Percentiles rank a stretch among this genome's conserved stretches.
These are phyloP conservation scores for Yarrowia sp. DNA, from an alignment of 805 yeast species.

Conservation along the genomic window DNA sequence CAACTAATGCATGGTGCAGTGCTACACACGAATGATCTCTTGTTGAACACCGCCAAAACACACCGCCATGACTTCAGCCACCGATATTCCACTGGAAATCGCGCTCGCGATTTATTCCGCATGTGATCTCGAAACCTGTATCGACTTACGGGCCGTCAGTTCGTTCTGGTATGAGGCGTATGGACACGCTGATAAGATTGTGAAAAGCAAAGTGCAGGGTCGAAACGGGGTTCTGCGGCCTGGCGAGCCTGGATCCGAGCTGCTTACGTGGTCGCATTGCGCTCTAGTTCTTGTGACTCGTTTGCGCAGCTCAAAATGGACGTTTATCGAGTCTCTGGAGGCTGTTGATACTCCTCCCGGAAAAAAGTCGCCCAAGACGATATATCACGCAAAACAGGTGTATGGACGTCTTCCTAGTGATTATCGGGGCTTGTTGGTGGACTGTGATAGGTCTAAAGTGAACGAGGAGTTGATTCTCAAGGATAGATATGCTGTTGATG, in stretches of 20 bases:
- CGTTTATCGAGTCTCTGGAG: background rate
- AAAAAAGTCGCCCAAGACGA: background rate
- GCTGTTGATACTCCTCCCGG: background rate
- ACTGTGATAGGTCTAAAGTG: background rate
- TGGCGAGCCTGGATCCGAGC: background rate
- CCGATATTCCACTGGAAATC: background rate
- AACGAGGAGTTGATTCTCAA: background rate
- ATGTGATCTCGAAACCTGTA: background rate
- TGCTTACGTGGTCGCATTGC: background rate
- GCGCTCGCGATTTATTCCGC: background rate
- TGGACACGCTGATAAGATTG: background rate
- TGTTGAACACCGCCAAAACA: too few relatives aligned
- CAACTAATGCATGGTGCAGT: background rate
- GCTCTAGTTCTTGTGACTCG: background rate
- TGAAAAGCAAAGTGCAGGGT: background rate
- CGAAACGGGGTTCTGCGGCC: background rate
- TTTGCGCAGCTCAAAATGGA: background rate
- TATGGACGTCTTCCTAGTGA: background rate
- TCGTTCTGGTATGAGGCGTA: background rate
- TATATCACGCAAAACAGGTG: background rate
- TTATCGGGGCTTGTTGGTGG: background rate
- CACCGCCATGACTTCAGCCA: too few relatives aligned
- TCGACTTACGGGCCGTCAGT: background rate
- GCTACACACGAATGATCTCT: background rate
- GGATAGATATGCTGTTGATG: background rate